These are phyloP conservation scores for Fusarium dlaminii DNA, from an alignment of 2,329 filamentous ascomycete species.

Conservation along the genomic window DNA sequence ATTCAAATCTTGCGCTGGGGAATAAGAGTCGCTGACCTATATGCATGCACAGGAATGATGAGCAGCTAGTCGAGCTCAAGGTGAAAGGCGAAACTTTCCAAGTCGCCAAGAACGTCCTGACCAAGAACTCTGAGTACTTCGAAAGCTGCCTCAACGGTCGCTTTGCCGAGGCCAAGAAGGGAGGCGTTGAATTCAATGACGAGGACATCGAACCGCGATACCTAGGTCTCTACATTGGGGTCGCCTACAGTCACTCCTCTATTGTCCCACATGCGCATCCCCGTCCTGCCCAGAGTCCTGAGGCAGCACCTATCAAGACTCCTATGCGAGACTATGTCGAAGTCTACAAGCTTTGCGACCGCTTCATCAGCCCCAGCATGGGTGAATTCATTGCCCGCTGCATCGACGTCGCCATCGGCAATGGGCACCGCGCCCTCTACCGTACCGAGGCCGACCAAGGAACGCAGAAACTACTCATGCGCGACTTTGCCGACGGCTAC, in stretches of 20 bases:
- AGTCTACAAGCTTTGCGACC: conserved; percentile 51
- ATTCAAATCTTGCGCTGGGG: background rate
- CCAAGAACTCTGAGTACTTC: conserved; percentile 49
- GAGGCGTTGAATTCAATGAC: conserved; percentile 46
- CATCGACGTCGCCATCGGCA: conserved; percentile 44
- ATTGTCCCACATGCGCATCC: conserved; percentile 45
- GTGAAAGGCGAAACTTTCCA: conserved; percentile 44
- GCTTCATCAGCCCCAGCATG: conserved; percentile 47
- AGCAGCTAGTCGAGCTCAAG: conserved; percentile 45
- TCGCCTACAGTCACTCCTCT: conserved; percentile 49
- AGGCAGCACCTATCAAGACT: conserved; percentile 39
- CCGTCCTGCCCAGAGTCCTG: conserved; percentile 36
- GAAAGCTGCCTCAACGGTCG: conserved; percentile 40
- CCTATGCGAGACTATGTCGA: conserved; percentile 47
- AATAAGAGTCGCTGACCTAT: background rate
- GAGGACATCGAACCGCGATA: conserved; percentile 44
- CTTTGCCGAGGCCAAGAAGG: conserved; percentile 43
- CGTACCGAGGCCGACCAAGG: conserved; percentile 40
- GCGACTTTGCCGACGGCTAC: conserved; percentile 49
- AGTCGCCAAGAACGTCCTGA: conserved; percentile 45
- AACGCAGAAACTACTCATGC: conserved; percentile 44
- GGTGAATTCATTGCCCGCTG: conserved; percentile 44
- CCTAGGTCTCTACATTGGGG: conserved; percentile 48
- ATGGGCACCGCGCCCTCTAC: conserved; percentile 48
- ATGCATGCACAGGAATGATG: conserved; percentile 38